A percentile compares a stretch with the other conserved stretches of the same genome.
Evolutionary conservation across 2,329 filamentous ascomycete species (phyloP).

Genomic region (Fusarium newnesense): DNA sequence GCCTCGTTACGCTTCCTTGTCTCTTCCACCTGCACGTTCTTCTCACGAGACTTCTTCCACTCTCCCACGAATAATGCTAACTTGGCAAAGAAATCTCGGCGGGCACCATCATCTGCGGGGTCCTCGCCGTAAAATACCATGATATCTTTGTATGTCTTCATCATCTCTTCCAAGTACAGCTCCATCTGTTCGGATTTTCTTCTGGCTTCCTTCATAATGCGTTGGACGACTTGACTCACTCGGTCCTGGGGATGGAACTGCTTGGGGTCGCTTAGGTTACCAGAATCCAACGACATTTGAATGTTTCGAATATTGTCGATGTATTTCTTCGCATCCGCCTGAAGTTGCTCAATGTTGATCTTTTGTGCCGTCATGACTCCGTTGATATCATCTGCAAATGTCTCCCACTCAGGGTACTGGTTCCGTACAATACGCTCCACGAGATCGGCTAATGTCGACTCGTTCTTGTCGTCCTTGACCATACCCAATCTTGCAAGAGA

Average conservation of each 20-base stretch:
- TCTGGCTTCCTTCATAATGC: conserved; percentile 95
- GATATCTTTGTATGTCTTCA: conserved; percentile 90
- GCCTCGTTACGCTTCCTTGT: conserved; percentile 85
- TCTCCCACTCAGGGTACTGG: conserved; percentile 96
- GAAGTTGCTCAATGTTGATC: conserved; percentile 93
- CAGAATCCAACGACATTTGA: conserved; percentile 89
- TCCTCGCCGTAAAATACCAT: conserved; percentile 98
- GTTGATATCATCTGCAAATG: conserved; percentile 84
- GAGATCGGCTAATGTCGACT: conserved; percentile 93
- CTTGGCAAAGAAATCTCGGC: conserved; percentile 95
- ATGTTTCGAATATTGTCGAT: conserved; percentile 95
- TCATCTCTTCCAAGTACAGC: conserved; percentile 93
- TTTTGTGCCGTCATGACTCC: conserved; percentile 85
- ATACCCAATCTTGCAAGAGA: conserved; percentile 92
- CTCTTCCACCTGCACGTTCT: conserved; percentile 88
- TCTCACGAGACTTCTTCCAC: conserved; percentile 96
- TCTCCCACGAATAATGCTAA: conserved; percentile 89
- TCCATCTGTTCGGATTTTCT: conserved; percentile 96
- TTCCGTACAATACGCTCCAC: conserved; percentile 96
- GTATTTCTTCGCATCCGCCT: conserved; percentile 87
- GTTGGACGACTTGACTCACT: conserved; percentile 89
- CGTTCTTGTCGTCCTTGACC: conserved; percentile 99
- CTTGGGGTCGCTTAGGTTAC: conserved; percentile 94
- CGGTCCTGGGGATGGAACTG: conserved; percentile 98
- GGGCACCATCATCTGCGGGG: conserved; percentile 87